Base-by-base conservation (phyloP, 306 rosid species). In the Vicia sativa region DNA sequence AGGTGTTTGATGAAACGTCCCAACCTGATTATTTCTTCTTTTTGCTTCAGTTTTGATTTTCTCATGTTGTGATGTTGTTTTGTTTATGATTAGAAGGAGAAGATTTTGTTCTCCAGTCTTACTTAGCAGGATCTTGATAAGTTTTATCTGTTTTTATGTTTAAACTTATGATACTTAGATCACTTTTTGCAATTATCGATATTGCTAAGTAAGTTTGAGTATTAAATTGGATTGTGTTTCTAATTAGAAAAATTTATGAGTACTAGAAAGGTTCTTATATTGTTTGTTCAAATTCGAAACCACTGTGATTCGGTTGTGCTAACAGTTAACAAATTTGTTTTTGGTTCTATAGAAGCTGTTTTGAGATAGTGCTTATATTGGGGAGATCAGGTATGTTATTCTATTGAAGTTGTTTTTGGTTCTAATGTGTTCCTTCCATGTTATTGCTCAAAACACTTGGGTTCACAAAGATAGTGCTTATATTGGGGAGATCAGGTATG, bases 401-500 rank as follows among this genome's bases (percentile, higher is more conserved):
- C n/a, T n/a, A n/a, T n/a, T n/a, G n/a, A n/a, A n/a, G n/a, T n/a
- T n/a, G n/a, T n/a, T n/a, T n/a, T n/a, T n/a, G n/a, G n/a, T n/a
- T n/a, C 96, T 28, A 87, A 38, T 23, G 88, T 87, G 66, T 90
- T 87, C 78, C 84, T 90, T 70, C 77, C 90, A 90, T 39, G 96
- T 90, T 1, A 83, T 95, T 3, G 91, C 96, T 18, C 96, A 90
- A 60, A 90, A 87, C 74, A 67, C 80, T 65, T 90, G 95, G 96
- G 95, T 87, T 68, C 79, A 84, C 78, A 90, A 90, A 80, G 96
- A 95, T 41, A 95, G 96, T 70, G 96, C 96, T 67, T 90, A 56
- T 78, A 90, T 95, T 0, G 96, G 96, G 60, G 96, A 90, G 67
- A 75, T 90, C 61, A 92, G 98, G 98, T 87, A 78, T 74, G 87